Percentiles rank a stretch among this genome's conserved stretches.
Evolutionary conservation across 768 basidiomycete genomes (phyloP).

Genomic region (Suillus decipiens): DNA sequence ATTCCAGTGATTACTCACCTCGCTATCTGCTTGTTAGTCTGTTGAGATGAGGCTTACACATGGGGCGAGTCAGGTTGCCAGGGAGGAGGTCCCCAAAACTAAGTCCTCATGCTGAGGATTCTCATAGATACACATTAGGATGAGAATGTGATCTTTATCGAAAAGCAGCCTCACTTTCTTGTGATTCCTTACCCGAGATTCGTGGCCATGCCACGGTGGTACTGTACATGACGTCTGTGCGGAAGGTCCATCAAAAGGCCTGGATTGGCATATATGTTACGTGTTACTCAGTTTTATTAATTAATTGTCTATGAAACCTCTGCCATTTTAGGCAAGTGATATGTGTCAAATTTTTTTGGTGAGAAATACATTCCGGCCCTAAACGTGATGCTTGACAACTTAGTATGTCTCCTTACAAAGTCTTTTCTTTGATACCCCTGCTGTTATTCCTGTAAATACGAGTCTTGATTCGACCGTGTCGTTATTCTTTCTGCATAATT

Average conservation of each 20-base stretch:
- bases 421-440: no score
- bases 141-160: constrained; percentile 2
- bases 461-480: no score
- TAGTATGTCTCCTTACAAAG: no score
- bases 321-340: no score
- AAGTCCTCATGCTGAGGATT: constrained; percentile 3
- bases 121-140: neutral
- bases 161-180: neutral
- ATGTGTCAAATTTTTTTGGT: no score
- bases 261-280: neutral
- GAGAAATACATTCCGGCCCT: no score
- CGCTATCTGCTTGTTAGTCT: no score
- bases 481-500: no score
- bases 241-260: neutral
- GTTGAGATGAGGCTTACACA: neutral
- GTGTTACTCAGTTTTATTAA: neutral
- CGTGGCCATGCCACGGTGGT: no score
- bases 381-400: no score
- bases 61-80: neutral
- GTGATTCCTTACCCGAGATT: neutral
- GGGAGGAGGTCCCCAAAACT: neutral
- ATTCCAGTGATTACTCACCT: neutral
- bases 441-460: no score
- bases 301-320: neutral
- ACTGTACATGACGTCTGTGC: neutral